Evolutionary conservation across 1,284 basidiomycete genomes (phyloP), one percentile per base, ranked within the genome.

Genomic region (Neonothopanus nambi): DNA sequence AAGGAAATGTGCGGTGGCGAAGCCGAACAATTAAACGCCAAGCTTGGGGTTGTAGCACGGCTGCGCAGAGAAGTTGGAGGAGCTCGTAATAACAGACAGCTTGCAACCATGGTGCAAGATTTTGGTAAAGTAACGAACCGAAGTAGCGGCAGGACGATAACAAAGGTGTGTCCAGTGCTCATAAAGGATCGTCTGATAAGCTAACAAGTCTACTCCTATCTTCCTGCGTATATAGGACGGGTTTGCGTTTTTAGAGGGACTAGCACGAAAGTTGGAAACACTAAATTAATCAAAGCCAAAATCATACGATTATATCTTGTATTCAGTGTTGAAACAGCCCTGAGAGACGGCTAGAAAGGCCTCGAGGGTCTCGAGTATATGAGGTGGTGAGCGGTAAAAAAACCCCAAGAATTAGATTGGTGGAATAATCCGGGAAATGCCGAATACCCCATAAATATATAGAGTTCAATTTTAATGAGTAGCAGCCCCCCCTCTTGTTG

Each of bases 81-180:
- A 36, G 84, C 82, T 47, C 65, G 61, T 46, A 75, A 68, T 56
- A 88, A 84, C 60, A 74, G 72, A 64, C 71, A 72, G 43, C 74
- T 89, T 38, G 87, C 81, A 42, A 65, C 62, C 59, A 78, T 89
- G 76, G 78, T 89, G 8, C 74, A 77, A 12, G 85, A 88, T 48
- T 89, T 89, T 68, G 81, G 80, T 26, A 71, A 75, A 50, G 78
- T 85, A 49, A 88, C 83, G 28, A 82, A 87, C 63, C 76, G 77
- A 64, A 83, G 79, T 60, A 81, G 74, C 51, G 81, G 84, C 35
- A 74, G 84, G 58, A 87, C 82, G 47, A 72, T 89, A 46, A 89
- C 85, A 23, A 89, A 89, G 72, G 78, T 76, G 55, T 36, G 63
- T 36, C 23, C 24, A 33, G 17, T 53, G 20, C 24, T 24, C 17